Percentiles rank a stretch among this genome's conserved stretches.
Evolutionary conservation across 2,329 filamentous ascomycete genomes (phyloP).

Genomic region (Neopestalotiopsis clavispora): DNA sequence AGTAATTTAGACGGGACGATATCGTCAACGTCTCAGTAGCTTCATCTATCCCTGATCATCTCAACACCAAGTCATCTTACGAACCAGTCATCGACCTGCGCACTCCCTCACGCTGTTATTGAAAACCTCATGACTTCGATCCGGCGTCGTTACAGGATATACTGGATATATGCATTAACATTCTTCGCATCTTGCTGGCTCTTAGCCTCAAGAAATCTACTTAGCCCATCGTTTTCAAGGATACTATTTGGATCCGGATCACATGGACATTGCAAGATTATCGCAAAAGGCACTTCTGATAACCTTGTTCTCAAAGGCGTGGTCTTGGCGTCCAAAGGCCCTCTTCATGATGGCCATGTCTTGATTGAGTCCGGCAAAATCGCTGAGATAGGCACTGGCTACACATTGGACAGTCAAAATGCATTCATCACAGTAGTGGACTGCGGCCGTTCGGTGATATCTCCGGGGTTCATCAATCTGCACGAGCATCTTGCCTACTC

Average conservation of each 20-base stretch:
- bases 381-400: constrained; percentile 24
- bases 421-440: constrained; percentile 26
- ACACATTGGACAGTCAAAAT: constrained; percentile 12
- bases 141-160: background rate
- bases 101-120: background rate
- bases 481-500: constrained; percentile 35
- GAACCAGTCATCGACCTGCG: background rate
- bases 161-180: background rate
- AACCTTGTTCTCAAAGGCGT: constrained; percentile 45
- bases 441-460: constrained; percentile 32
- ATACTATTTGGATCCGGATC: background rate
- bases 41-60: no score
- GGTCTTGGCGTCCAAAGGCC: constrained; percentile 38
- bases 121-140: background rate
- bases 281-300: constrained; percentile 21
- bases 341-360: constrained; percentile 27
- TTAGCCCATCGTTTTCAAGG: background rate
- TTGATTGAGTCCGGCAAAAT: constrained; percentile 32
- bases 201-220: background rate
- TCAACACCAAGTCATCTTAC: background rate
- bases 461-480: constrained; percentile 36
- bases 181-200: background rate
- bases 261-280: constrained; percentile 14
- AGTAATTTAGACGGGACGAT: no score
- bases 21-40: no score